A percentile compares a stretch with the other conserved stretches of the same genome.
These are phyloP conservation scores for Cutaneotrichosporon arboriforme DNA, from an alignment of 1,284 basidiomycete genomes.

Conservation along the genomic window DNA sequence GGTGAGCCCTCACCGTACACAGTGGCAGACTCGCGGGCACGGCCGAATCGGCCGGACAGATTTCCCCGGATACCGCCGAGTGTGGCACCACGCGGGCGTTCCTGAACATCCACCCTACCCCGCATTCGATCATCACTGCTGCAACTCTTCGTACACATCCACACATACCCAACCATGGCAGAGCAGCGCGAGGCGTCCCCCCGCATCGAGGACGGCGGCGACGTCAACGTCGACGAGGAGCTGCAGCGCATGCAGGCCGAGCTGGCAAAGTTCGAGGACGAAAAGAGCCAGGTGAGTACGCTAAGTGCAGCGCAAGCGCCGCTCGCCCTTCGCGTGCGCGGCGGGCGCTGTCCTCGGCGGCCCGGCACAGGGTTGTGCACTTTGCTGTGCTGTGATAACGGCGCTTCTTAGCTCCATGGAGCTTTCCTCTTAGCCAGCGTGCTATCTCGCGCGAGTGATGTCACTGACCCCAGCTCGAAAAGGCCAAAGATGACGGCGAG, in stretches of 20 bases:
- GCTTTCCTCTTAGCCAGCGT: no score
- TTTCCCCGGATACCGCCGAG: background rate
- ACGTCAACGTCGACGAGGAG: conserved; percentile 48
- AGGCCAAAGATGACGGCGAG: conserved; percentile 12
- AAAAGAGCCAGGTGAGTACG: conserved; percentile 60
- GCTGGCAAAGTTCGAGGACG: conserved; percentile 80
- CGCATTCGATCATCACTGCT: no score
- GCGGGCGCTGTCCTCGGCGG: no score
- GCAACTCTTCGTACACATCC: no score
- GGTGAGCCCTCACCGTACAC: no score
- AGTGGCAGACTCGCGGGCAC: background rate
- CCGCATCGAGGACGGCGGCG: conserved; percentile 26
- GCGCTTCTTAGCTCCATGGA: no score
- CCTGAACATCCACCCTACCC: no score
- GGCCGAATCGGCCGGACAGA: background rate
- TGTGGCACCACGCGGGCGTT: no score
- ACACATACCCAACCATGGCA: conserved; percentile 22
- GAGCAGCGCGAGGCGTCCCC: conserved; percentile 38
- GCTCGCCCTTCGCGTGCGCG: background rate
- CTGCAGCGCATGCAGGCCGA: conserved; percentile 76
- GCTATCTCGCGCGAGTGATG: no score
- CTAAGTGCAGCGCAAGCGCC: no score
- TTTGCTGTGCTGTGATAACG: no score
- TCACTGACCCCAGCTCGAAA: conserved; percentile 11
- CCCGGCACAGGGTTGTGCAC: no score